Evolutionary conservation across 139 green algal species (phyloP).

Genomic region (Tetraselmis chui): DNA sequence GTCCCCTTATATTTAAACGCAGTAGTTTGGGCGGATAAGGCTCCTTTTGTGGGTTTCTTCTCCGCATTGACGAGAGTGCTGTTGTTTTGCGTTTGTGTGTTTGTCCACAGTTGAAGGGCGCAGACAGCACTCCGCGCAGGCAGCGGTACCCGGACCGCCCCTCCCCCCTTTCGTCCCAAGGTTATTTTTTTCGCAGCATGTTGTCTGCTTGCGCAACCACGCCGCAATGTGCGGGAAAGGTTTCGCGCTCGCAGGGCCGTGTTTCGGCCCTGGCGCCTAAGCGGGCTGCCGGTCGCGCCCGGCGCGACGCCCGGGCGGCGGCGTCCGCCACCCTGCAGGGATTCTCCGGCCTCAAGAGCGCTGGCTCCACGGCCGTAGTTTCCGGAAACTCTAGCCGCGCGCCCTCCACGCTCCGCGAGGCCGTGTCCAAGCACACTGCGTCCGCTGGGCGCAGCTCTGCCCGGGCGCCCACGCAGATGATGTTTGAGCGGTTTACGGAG

Average conservation of each 20-base stretch:
- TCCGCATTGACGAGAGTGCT: no score
- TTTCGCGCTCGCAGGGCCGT: background rate
- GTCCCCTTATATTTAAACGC: no score
- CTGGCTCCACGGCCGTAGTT: background rate
- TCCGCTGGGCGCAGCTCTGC: background rate
- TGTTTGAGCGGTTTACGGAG: conserved; percentile 99
- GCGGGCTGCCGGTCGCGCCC: background rate
- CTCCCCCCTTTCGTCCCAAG: no score
- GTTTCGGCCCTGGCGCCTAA: background rate
- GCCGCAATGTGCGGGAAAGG: background rate
- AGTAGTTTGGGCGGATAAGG: no score
- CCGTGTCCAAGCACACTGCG: background rate
- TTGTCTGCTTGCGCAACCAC: background rate
- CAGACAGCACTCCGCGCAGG: no score
- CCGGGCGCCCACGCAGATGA: conserved; percentile 22
- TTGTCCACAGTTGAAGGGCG: no score
- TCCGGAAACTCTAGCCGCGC: background rate
- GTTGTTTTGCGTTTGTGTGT: no score
- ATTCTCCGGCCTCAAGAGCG: background rate
- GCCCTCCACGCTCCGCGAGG: background rate
- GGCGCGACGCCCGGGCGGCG: background rate
- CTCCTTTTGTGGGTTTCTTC: no score
- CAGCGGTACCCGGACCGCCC: no score
- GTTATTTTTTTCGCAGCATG: no score
- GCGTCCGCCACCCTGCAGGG: background rate